These are phyloP conservation scores for Pholiota microspora DNA, from an alignment of 768 basidiomycete species.

Conservation along the genomic window DNA sequence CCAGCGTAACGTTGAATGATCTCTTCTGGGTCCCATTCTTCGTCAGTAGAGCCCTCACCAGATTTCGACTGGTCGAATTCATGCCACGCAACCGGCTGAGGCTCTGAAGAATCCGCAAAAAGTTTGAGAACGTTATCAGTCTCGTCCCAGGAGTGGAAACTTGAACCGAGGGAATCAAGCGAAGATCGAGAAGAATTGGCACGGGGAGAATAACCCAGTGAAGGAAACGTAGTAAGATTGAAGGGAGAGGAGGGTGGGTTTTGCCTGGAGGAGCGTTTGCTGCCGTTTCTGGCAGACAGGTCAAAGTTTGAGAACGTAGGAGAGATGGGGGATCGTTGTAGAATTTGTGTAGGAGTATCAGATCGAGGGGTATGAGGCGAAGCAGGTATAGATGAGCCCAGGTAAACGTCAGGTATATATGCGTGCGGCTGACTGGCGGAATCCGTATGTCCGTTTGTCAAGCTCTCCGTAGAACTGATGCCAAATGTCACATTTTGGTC, in stretches of 20 bases:
- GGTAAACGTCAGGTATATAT: constrained; percentile 48
- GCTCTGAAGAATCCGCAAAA: constrained; percentile 51
- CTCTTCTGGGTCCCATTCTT: constrained; percentile 62
- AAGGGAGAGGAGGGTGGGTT: constrained; percentile 49
- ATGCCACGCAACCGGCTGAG: constrained; percentile 56
- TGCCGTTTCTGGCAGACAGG: constrained; percentile 35
- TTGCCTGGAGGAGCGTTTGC: constrained; percentile 56
- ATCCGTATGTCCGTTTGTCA: constrained; percentile 34
- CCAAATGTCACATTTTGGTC: constrained; percentile 27
- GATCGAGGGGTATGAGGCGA: constrained; percentile 48
- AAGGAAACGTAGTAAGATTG: constrained; percentile 48
- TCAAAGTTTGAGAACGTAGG: constrained; percentile 45
- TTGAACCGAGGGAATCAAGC: constrained; percentile 77
- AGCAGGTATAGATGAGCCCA: constrained; percentile 42
- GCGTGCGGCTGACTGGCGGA: constrained; percentile 29
- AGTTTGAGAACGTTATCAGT: constrained; percentile 52
- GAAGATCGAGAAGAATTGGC: constrained; percentile 79
- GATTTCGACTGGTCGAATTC: constrained; percentile 50
- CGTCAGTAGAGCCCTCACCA: constrained; percentile 49
- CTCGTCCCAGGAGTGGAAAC: constrained; percentile 81
- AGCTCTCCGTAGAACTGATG: constrained; percentile 23
- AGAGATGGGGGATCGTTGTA: constrained; percentile 52
- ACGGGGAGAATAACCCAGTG: constrained; percentile 66
- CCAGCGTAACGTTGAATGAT: constrained; percentile 65
- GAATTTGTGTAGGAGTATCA: constrained; percentile 63